Evolutionary conservation across 2,329 filamentous ascomycete species (phyloP), one percentile per base, ranked within the genome.

Genomic region (Neopestalotiopsis sp.): DNA sequence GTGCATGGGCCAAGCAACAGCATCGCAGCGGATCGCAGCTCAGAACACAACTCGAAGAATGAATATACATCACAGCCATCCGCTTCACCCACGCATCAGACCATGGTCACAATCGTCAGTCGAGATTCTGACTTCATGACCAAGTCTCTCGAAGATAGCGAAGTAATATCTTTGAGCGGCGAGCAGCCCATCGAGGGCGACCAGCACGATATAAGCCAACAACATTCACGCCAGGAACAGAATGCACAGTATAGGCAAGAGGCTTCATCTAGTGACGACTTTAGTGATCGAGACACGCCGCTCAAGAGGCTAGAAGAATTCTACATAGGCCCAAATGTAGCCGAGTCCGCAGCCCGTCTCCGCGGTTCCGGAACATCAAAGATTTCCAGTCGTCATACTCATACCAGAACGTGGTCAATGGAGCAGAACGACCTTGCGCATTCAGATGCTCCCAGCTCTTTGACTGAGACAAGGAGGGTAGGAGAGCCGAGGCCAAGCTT

Each of bases 41-140:
- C 52, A 76, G 75, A 80, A 66, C 72, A 72, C n/a, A 77, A 81
- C 65, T 77, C 76, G 68, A 78, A 79, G 42, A 76, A 79, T 56
- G 77, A 78, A 42, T 83, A 83, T 60, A 80, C 84, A 69, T 78
- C 80, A n/a, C 76, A 78, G 62, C 81, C 83, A 10, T 82, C 79
- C 68, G 74, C 74, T 14, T 77, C 81, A 30, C 73, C 78, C 17
- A 74, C 80, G n/a, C 78, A 82, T 64, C 80, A 83, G 71, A 85
- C 85, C 10, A 85, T 83, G 20, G 83, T 87, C 65, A 85, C 84
- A 4, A 84, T 88, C 57, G 75, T 88, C 40, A 83, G 84, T 9
- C 83, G 82, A 61, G 82, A 84, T 66, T 79, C 79, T 61, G 81
- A 83, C 63, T 82, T 83, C 32, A 66, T 72, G 3, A 68, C 74